These are phyloP conservation scores for Xylariales sp. DNA, from an alignment of 2,329 filamentous ascomycete genomes.

Conservation along the genomic window DNA sequence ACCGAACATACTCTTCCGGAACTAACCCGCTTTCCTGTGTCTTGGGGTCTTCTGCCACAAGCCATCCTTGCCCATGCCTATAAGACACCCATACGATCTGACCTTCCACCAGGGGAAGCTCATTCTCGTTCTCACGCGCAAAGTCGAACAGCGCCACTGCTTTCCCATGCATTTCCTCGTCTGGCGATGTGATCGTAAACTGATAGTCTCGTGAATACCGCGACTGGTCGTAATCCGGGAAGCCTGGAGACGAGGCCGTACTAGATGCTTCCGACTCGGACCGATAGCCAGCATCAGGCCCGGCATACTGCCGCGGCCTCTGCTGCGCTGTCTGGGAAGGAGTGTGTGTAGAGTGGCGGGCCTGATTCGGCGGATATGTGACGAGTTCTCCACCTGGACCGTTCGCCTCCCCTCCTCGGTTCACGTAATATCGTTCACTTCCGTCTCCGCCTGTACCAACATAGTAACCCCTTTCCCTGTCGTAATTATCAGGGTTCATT, in stretches of 20 bases:
- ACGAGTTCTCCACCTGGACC: slow-evolving; percentile 77
- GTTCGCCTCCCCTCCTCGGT: slow-evolving; percentile 64
- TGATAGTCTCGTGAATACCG: slow-evolving; percentile 89
- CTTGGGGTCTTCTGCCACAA: slow-evolving; percentile 93
- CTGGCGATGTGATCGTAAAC: slow-evolving; percentile 89
- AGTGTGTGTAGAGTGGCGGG: slow-evolving; percentile 49
- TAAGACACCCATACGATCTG: slow-evolving; percentile 97
- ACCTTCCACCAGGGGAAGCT: slow-evolving; percentile 85
- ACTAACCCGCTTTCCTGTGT: slow-evolving; percentile 92
- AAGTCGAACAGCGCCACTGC: slow-evolving; percentile 96
- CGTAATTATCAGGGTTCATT: slow-evolving; percentile 45
- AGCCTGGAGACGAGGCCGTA: slow-evolving; percentile 53
- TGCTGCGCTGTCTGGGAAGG: slow-evolving; percentile 41
- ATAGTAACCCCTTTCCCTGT: slow-evolving; percentile 62
- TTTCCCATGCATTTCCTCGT: slow-evolving; percentile 97
- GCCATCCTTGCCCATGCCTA: slow-evolving; percentile 92
- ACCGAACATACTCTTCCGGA: slow-evolving; percentile 90
- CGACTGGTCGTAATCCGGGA: slow-evolving; percentile 61
- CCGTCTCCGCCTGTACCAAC: slow-evolving; percentile 64
- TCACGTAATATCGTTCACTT: slow-evolving; percentile 70
- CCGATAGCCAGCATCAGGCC: slow-evolving; percentile 45
- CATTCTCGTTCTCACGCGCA: slow-evolving; percentile 91
- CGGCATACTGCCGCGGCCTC: slow-evolving; percentile 39
- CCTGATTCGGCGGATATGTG: slow-evolving; percentile 66
- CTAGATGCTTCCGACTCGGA: slow-evolving; percentile 56